Base-by-base conservation (phyloP, 257 asterid genomes). In the Coffea eugenioides region DNA sequence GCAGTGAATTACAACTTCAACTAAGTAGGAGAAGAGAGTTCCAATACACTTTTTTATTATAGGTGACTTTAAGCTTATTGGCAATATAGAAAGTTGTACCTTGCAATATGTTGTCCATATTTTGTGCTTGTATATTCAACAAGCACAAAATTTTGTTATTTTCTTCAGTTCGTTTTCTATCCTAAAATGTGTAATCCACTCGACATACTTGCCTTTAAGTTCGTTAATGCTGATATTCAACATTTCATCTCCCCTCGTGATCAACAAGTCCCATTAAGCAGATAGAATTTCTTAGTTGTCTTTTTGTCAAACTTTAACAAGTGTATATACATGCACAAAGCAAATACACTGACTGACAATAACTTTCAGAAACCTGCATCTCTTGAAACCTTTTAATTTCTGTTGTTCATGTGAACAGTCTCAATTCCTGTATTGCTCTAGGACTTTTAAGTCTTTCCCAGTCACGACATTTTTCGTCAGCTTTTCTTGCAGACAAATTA, bases 401-500 rank as follows among this genome's bases (percentile, higher is more conserved):
- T n/a, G 46, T 46, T 20, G 51, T 31, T 36, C 56, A 49, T 1
- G 3, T 25, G 36, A 66, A 78, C 43, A 12, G 41, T 66, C 71
- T 52, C 67, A 56, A 39, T 41, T 69, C 61, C 41, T 21, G 48
- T 57, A 43, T 5, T 25, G 46, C 67, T 54, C 9, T 20, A 66
- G 79, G 43, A 66, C 76, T 78, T 49, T 49, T 25, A 77, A 25
- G 46, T 27, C 62, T 49, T 46, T 62, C 54, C 73, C 48, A 71
- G 65, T 80, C 9, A n/a, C 34, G 16, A 39, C 64, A 36, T 62
- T 76, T 0, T 15, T 48, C 7, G 71, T 34, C 69, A 72, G 34
- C 12, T 77, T 77, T 25, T 70, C 69, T 64, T 51, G 81, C 62
- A 82, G 75, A 69, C 8, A 9, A 14, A 36, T 23, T 39, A 64